Conservation (phyloP, 2,329 filamentous ascomycete genomes). For the Diaporthe sp. region DNA sequence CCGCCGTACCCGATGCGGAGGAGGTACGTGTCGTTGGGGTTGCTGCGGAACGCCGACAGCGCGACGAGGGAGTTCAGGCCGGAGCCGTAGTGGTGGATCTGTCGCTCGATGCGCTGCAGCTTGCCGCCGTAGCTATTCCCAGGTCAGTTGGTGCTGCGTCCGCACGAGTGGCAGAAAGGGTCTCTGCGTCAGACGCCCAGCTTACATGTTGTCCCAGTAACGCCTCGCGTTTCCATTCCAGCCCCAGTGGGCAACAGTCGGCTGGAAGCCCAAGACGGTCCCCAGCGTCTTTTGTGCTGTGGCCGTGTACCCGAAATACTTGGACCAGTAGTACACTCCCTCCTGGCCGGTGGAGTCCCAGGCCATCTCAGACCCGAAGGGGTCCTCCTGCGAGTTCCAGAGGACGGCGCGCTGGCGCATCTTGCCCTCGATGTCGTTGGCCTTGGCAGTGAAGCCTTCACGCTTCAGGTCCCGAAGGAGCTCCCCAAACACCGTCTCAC, state of each 20-base stretch:
- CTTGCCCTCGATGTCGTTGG: conserved; percentile 50
- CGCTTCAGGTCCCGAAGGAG: conserved; percentile 61
- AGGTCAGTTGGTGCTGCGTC: background rate
- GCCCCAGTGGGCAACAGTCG: conserved; percentile 69
- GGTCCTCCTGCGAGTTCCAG: conserved; percentile 63
- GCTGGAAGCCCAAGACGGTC: conserved; percentile 66
- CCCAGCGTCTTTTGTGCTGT: conserved; percentile 62
- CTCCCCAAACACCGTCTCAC: conserved; percentile 66
- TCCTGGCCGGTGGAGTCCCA: conserved; percentile 73
- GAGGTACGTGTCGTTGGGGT: conserved; percentile 58
- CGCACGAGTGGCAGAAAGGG: background rate
- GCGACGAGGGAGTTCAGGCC: conserved; percentile 66
- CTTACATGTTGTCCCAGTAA: conserved; percentile 69
- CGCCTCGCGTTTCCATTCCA: conserved; percentile 71
- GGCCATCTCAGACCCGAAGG: conserved; percentile 70
- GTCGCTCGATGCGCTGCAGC: conserved; percentile 54
- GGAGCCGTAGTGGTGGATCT: conserved; percentile 71
- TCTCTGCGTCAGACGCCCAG: no score
- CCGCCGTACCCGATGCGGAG: conserved; percentile 66
- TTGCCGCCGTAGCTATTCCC: conserved; percentile 52
- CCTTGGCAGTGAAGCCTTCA: conserved; percentile 55
- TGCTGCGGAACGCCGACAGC: conserved; percentile 60
- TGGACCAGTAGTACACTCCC: conserved; percentile 69
- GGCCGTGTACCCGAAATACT: conserved; percentile 60
- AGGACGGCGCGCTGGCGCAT: conserved; percentile 60